phyloP scores from a whole-genome alignment of 495 filamentous ascomycete species.

The Xylaria longipes region DNA sequence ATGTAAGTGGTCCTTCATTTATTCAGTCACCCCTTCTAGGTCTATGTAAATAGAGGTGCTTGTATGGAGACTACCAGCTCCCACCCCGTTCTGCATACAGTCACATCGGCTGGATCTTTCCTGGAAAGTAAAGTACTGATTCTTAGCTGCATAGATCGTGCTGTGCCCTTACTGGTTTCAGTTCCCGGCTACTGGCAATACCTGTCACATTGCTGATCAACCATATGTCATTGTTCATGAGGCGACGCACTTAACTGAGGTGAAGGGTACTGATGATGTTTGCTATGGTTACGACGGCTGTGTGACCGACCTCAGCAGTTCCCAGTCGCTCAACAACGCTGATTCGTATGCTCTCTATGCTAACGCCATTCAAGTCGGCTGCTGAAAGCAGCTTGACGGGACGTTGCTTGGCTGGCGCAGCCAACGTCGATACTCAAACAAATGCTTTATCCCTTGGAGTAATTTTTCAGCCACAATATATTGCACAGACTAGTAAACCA shows the following conservation, averaged over 20 bases:
- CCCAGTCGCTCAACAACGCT: conserved; percentile 7
- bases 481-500: not conserved
- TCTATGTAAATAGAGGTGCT: not conserved
- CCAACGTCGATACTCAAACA: not conserved
- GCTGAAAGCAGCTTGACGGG: not conserved
- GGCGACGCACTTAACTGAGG: conserved; percentile 5
- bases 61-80: not conserved
- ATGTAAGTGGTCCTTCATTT: not conserved
- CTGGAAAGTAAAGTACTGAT: not conserved
- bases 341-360: conserved; percentile 10
- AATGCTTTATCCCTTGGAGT: not conserved
- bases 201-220: conserved; percentile 7
- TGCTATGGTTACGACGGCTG: conserved; percentile 18
- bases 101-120: too few species aligned
- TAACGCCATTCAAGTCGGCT: conserved; percentile 40
- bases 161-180: conserved; percentile 9
- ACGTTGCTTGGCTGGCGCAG: not conserved
- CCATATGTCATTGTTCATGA: conserved; percentile 18
- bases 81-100: not conserved
- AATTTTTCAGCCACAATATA: not conserved
- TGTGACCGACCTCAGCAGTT: not conserved
- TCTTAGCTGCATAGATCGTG: not conserved
- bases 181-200: not conserved
- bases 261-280: conserved; percentile 8
- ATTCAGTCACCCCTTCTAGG: too few species aligned